Percentiles rank a stretch among this genome's conserved stretches.
These are phyloP conservation scores for Groenewaldozyma salmanticensis DNA, from an alignment of 805 yeast species.

Conservation along the genomic window DNA sequence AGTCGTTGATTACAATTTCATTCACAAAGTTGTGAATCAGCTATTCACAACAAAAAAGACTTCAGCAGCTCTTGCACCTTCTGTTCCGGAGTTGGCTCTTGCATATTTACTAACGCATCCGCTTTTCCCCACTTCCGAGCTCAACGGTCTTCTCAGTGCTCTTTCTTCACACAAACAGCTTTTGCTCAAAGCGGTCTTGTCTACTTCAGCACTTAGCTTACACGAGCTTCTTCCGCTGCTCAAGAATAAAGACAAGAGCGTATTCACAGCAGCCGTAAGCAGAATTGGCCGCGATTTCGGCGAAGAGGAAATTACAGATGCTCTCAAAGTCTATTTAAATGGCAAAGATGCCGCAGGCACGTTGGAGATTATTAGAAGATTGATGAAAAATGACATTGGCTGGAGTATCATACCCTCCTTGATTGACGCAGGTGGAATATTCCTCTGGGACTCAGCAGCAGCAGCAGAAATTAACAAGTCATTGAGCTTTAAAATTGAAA, in stretches of 20 bases:
- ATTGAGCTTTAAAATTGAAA: conserved; percentile 40
- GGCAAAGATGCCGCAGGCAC: conserved; percentile 12
- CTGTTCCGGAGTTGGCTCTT: conserved; percentile 46
- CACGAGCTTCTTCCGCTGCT: conserved; percentile 56
- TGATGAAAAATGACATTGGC: conserved; percentile 40
- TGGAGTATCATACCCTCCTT: conserved; percentile 54
- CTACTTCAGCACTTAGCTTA: conserved; percentile 62
- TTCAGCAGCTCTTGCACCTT: conserved; percentile 4
- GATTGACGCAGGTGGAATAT: conserved; percentile 64
- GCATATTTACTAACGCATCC: conserved; percentile 82
- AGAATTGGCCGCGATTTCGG: conserved; percentile 62
- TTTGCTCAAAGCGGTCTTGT: conserved; percentile 71
- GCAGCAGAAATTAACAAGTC: conserved; percentile 36
- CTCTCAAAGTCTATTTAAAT: conserved; percentile 19
- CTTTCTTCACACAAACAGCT: conserved; percentile 52
- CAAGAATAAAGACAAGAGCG: conserved; percentile 45
- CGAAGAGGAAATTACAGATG: conserved; percentile 28
- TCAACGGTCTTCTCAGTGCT: conserved; percentile 44
- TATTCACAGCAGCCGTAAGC: conserved; percentile 56
- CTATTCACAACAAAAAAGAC: not conserved
- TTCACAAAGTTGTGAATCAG: conserved; percentile 9
- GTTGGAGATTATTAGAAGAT: conserved; percentile 31
- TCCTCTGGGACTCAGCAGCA: conserved; percentile 50
- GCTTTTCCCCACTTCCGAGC: conserved; percentile 54
- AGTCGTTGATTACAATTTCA: conserved; percentile 17